phyloP scores from a whole-genome alignment of 495 filamentous ascomycete genomes.

The Platismatia glauca region DNA sequence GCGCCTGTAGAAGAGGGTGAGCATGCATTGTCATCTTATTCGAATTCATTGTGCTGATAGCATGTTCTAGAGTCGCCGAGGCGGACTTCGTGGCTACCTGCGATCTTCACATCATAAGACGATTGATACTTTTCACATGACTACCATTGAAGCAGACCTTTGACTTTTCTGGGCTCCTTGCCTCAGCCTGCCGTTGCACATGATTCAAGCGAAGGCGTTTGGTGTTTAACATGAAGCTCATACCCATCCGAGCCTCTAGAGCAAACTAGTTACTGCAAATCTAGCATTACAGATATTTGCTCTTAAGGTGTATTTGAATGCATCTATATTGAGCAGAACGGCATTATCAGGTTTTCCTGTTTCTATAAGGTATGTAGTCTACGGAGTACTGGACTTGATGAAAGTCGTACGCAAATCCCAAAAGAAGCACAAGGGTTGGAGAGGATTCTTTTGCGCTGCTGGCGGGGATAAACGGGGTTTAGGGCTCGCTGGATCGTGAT shows the following conservation, averaged over 20 bases:
- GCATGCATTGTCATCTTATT: neutral
- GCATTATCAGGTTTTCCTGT: neutral
- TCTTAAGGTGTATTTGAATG: neutral
- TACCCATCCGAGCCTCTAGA: neutral
- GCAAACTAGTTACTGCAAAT: neutral
- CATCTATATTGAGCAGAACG: neutral
- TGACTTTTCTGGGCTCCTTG: neutral
- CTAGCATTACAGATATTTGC: neutral
- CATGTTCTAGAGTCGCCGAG: slow-evolving; percentile 14
- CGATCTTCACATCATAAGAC: slow-evolving; percentile 25
- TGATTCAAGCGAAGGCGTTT: slow-evolving; percentile 19
- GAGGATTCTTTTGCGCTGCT: too few species aligned
- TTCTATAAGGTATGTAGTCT: too few species aligned
- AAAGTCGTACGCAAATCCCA: too few species aligned
- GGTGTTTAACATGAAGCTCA: slow-evolving; percentile 3
- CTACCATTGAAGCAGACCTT: neutral
- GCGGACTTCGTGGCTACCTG: slow-evolving; percentile 29
- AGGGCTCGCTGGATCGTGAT: too few species aligned
- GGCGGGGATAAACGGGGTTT: too few species aligned
- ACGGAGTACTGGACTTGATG: too few species aligned
- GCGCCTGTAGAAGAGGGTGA: slow-evolving; percentile 15
- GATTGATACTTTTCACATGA: neutral
- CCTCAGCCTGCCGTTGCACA: slow-evolving; percentile 10
- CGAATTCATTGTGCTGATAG: neutral
- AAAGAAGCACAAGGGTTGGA: too few species aligned